Evolutionary conservation across 495 filamentous ascomycete species (phyloP).

Genomic region (Friedmanniomyces simplex): DNA sequence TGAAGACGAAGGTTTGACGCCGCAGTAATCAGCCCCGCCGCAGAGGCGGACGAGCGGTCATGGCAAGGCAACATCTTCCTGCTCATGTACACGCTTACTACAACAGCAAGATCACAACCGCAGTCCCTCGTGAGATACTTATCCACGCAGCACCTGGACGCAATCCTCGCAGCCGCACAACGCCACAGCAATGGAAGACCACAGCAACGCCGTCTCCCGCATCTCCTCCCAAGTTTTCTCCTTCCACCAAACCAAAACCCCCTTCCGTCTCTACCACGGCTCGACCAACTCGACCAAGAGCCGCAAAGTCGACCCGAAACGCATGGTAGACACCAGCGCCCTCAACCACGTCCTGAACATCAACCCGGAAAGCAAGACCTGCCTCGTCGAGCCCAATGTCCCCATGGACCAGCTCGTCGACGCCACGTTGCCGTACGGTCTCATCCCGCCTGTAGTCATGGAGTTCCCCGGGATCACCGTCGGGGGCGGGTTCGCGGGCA

Average conservation of each 20-base stretch:
- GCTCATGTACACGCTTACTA: not conserved
- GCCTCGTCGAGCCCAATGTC: constrained; percentile 55
- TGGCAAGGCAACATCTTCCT: not conserved
- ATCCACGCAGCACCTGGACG: not conserved
- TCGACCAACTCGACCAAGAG: constrained; percentile 23
- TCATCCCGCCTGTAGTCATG: constrained; percentile 50
- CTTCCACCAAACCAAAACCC: not conserved
- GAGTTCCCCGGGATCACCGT: constrained; percentile 55
- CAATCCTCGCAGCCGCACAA: not conserved
- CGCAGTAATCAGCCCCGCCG: not conserved
- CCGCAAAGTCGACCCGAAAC: constrained; percentile 29
- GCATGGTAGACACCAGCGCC: constrained; percentile 45
- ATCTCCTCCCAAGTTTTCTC: not conserved
- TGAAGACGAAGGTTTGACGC: not conserved
- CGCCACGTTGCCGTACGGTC: constrained; percentile 39
- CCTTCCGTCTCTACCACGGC: constrained; percentile 26
- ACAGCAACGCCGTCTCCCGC: not conserved
- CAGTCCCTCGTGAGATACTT: too few species aligned
- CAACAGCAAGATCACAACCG: too few species aligned
- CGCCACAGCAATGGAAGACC: not conserved
- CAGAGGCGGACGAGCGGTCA: not conserved
- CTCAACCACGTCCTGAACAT: constrained; percentile 32
- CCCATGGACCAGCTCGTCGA: constrained; percentile 53
- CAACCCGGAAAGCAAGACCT: constrained; percentile 27
- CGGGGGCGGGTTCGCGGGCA: constrained; percentile 52